phyloP scores from a whole-genome alignment of 495 filamentous ascomycete genomes.

The Pyronema omphalodes region DNA sequence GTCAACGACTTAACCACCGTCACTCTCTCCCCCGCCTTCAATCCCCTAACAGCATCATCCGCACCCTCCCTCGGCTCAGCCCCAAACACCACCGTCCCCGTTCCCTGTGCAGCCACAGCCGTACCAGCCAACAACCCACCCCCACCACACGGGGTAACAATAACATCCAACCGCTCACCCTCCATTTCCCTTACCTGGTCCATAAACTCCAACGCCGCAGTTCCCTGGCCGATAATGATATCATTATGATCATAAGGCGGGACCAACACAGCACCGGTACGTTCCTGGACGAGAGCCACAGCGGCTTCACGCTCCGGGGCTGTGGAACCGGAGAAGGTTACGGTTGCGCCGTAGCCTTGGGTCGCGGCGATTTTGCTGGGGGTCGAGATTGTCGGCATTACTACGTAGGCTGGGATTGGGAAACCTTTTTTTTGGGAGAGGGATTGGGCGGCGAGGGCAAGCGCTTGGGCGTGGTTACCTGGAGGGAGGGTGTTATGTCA shows the following conservation, averaged over 20 bases:
- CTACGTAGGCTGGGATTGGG: conserved; percentile 52
- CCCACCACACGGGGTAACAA: conserved; percentile 74
- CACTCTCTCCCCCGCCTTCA: conserved; percentile 43
- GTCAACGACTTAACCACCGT: conserved; percentile 53
- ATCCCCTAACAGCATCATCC: conserved; percentile 58
- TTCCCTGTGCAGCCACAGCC: conserved; percentile 53
- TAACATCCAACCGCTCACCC: conserved; percentile 41
- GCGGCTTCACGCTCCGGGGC: conserved; percentile 64
- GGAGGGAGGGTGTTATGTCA: too few species aligned
- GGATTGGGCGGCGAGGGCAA: conserved; percentile 63
- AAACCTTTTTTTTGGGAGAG: conserved; percentile 27
- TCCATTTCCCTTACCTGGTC: conserved; percentile 44
- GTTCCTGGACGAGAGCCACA: conserved; percentile 41
- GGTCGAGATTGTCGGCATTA: conserved; percentile 76
- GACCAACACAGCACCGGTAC: conserved; percentile 57
- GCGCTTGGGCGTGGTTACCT: conserved; percentile 94
- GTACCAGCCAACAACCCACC: conserved; percentile 77
- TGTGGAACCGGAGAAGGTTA: conserved; percentile 71
- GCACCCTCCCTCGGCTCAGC: conserved; percentile 67
- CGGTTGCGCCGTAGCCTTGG: conserved; percentile 48
- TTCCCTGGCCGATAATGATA: conserved; percentile 84
- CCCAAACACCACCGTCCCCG: conserved; percentile 59
- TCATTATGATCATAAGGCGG: conserved; percentile 85
- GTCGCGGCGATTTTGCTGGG: conserved; percentile 77
- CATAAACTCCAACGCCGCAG: conserved; percentile 65